Evolutionary conservation across 345 rosid species (phyloP), one percentile per base, ranked within the genome.

Genomic region (Geranium rotundifolium): DNA sequence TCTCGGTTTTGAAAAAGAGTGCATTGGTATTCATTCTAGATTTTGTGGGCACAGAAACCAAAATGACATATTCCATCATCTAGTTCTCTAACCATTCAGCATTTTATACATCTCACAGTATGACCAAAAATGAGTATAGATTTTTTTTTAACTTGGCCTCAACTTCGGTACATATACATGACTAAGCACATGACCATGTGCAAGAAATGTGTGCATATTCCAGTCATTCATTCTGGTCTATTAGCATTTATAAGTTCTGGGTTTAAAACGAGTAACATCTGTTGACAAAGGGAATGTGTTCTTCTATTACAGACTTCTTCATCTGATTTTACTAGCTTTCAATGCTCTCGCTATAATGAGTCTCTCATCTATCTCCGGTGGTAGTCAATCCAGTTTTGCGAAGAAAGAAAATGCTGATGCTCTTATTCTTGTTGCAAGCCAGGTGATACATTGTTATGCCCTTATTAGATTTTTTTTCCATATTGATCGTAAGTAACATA

Each of bases 391-490:
- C 29, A 68, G 72, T 68, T 85, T 82, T 64, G 65, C 82, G 31
- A 73, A 75, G 77, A 79, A 84, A 79, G 90, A 79, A 76, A 91
- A 91, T 74, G 76, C 73, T 29, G 65, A 54, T 31, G 96, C 95
- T 61, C 82, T 80, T 55, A 62, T 89, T 65, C 85, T 91, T 29
- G 88, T 87, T 54, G 79, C 96, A 65, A 91, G 96, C 78, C 96
- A 91, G 95, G 93, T 79, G 54, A 71, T n/a, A 31, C 17, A 46
- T 17, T 4, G 1, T 34, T 56, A 16, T 9, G 16, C 34, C 20
- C 23, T 20, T 27, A 18, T 27, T 19, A 31, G 3, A 41, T 30
- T 13, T 50, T 13, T 62, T 62, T 50, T 55, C 50, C 54, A 27
- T 9, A 18, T 57, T 2, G 23, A 18, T 57, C 23, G 19, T 19